phyloP scores from a whole-genome alignment of 148 eudicot species.

The Rhododendron griersonianum region DNA sequence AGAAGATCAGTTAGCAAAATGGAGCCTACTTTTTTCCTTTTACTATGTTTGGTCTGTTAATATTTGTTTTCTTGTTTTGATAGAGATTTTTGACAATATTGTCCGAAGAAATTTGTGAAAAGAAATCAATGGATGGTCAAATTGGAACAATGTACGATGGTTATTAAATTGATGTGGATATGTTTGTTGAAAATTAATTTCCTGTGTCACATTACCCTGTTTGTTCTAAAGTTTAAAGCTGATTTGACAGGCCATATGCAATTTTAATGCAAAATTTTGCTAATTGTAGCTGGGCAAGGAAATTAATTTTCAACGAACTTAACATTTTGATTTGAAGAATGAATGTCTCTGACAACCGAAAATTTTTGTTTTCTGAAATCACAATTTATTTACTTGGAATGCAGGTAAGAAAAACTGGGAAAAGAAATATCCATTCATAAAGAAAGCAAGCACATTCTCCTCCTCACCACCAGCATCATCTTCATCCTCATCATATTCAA shows the following conservation, averaged over 20 bases:
- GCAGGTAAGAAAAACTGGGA: slow-evolving; percentile 31
- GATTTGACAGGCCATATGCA: background rate
- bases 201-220: background rate
- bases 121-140: background rate
- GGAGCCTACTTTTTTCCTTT: background rate
- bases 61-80: background rate
- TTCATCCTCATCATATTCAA: slow-evolving; percentile 1
- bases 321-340: too few relatives aligned
- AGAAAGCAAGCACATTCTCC: slow-evolving; percentile 46
- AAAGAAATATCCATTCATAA: slow-evolving; percentile 50
- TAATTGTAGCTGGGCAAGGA: background rate
- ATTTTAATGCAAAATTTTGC: background rate
- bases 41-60: background rate
- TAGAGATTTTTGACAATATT: background rate
- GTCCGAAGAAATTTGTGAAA: background rate
- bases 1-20: too few relatives aligned
- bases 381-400: background rate
- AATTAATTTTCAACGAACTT: too few relatives aligned
- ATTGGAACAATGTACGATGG: background rate
- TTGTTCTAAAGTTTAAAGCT: background rate
- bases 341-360: too few relatives aligned
- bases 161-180: background rate
- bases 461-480: slow-evolving; percentile 12
- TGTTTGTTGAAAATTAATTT: too few relatives aligned
- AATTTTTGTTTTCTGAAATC: background rate